A percentile compares a stretch with the other conserved stretches of the same genome.
Evolutionary conservation across 2,329 filamentous ascomycete genomes (phyloP).

Genomic region (Neopestalotiopsis rosae): DNA sequence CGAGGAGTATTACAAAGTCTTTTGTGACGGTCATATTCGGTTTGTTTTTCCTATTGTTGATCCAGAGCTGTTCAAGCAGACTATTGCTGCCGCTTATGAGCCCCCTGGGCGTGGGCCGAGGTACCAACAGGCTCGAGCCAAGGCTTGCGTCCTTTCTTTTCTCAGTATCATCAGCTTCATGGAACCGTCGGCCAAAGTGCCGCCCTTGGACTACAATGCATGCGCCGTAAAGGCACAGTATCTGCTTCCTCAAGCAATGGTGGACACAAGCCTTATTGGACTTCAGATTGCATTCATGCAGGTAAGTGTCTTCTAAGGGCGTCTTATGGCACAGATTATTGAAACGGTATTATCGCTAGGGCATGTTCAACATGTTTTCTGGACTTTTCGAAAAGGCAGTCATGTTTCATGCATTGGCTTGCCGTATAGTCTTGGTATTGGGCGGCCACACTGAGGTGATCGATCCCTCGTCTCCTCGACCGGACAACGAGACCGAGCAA

Average conservation of each 20-base stretch:
- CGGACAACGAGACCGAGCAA: conserved; percentile 8
- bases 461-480: conserved; percentile 12
- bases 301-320: conserved; percentile 40
- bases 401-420: conserved; percentile 50
- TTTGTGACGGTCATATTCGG: conserved; percentile 40
- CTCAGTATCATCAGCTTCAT: conserved; percentile 42
- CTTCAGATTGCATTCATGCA: conserved; percentile 54
- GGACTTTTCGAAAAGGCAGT: conserved; percentile 52
- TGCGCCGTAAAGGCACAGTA: conserved; percentile 47
- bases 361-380: conserved; percentile 47
- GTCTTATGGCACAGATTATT: neutral
- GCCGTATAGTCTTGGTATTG: conserved; percentile 53
- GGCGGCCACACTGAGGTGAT: conserved; percentile 46
- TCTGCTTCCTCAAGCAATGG: conserved; percentile 47
- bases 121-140: conserved; percentile 39
- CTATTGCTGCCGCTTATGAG: conserved; percentile 50
- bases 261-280: conserved; percentile 47
- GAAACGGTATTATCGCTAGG: conserved; percentile 29
- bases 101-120: conserved; percentile 17
- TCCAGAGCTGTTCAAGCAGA: conserved; percentile 49
- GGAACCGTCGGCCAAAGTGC: conserved; percentile 17
- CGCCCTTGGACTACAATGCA: conserved; percentile 43
- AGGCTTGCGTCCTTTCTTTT: conserved; percentile 56
- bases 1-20: conserved; percentile 38
- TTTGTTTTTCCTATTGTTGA: conserved; percentile 57